Evolutionary conservation across 176 grass and related monocot genomes (phyloP).

Genomic region (Dendrocalamus sinicus): DNA sequence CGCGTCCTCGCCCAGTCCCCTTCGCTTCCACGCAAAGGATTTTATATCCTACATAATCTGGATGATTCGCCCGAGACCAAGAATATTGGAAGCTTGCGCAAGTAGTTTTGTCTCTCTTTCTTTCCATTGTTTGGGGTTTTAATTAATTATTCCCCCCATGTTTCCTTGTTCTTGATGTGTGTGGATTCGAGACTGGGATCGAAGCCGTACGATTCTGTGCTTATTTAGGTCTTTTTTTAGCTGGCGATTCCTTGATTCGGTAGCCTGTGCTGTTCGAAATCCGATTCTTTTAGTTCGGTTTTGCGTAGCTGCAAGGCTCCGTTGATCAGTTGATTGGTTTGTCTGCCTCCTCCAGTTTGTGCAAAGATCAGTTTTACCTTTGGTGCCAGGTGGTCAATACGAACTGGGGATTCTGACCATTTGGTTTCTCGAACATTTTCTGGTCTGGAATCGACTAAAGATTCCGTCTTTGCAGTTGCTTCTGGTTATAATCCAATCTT

Average conservation of each 20-base stretch:
- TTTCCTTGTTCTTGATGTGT: neutral
- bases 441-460: neutral
- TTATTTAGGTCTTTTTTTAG: constrained; percentile 18
- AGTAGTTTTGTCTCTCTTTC: neutral
- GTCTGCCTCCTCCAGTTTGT: neutral
- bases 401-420: constrained; percentile 39
- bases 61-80: neutral
- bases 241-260: constrained; percentile 32
- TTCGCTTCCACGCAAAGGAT: constrained; percentile 42
- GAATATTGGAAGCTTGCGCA: constrained; percentile 16
- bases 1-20: constrained; percentile 9
- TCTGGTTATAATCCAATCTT: neutral
- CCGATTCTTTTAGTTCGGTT: constrained; percentile 42
- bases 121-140: neutral
- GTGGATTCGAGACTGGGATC: neutral
- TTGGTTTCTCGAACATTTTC: neutral
- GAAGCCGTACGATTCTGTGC: neutral
- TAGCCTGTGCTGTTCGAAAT: neutral
- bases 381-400: neutral
- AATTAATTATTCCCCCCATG: constrained; percentile 17
- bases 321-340: constrained; percentile 20
- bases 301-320: neutral
- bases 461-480: neutral
- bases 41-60: neutral
- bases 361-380: neutral